Percentiles rank a stretch among this genome's conserved stretches.
These are phyloP conservation scores for Pezicula carpinea DNA, from an alignment of 2,329 filamentous ascomycete species.

Conservation along the genomic window DNA sequence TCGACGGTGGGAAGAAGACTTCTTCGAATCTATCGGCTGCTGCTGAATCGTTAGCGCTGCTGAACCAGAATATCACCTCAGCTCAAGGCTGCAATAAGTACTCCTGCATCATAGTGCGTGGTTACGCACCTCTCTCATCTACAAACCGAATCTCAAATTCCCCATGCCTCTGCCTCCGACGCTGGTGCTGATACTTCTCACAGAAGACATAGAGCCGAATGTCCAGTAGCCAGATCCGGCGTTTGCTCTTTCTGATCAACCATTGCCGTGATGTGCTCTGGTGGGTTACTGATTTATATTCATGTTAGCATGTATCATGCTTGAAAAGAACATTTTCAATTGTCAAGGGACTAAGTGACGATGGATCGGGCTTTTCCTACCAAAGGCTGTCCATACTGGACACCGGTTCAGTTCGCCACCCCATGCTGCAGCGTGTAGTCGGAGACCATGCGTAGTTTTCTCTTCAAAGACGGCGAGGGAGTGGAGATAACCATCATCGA, in stretches of 20 bases:
- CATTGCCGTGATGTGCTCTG: constrained; percentile 44
- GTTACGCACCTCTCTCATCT: constrained; percentile 19
- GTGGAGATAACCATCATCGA: constrained; percentile 50
- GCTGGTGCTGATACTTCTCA: constrained; percentile 48
- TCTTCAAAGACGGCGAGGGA: constrained; percentile 51
- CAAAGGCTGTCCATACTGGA: constrained; percentile 61
- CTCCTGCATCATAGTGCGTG: neutral
- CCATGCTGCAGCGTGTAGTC: constrained; percentile 52
- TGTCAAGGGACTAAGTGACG: neutral
- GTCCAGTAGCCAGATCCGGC: constrained; percentile 47
- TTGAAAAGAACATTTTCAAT: neutral
- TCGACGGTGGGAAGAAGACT: constrained; percentile 6
- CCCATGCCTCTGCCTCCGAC: constrained; percentile 39
- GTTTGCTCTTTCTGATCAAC: constrained; percentile 43
- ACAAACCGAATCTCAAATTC: constrained; percentile 28
- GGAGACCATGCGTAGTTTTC: constrained; percentile 38
- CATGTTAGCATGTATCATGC: neutral
- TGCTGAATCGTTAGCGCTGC: constrained; percentile 5
- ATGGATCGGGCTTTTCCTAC: constrained; percentile 32
- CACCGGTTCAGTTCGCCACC: constrained; percentile 49
- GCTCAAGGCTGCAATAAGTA: neutral
- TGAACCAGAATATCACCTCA: neutral
- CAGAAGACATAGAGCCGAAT: constrained; percentile 57
- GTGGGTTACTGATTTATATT: constrained; percentile 42
- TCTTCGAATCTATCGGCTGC: constrained; percentile 21